Percentiles rank a stretch among this genome's conserved stretches.
Evolutionary conservation across 495 filamentous ascomycete genomes (phyloP).

Genomic region (Diplogelasinospora grovesii): DNA sequence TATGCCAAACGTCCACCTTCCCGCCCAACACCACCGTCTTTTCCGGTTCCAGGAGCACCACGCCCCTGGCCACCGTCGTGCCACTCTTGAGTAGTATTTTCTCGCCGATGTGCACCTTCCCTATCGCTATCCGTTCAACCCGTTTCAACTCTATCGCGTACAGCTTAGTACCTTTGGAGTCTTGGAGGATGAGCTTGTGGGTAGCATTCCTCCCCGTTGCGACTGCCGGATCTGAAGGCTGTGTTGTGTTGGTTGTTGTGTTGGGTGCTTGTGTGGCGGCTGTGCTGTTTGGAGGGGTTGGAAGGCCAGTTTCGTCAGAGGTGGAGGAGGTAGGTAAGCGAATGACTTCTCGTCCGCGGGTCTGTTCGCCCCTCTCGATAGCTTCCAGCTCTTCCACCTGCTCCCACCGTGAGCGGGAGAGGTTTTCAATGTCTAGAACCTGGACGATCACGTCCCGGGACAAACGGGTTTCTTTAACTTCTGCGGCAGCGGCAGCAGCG

Average conservation of each 20-base stretch:
- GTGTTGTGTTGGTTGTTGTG: no score
- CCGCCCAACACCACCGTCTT: slow-evolving; percentile 67
- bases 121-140: slow-evolving; percentile 57
- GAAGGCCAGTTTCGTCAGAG: slow-evolving; percentile 26
- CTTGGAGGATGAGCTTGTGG: slow-evolving; percentile 78
- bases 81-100: slow-evolving; percentile 68
- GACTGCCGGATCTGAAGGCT: no score
- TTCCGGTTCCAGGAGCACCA: slow-evolving; percentile 65
- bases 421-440: slow-evolving; percentile 76
- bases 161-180: slow-evolving; percentile 60
- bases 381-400: slow-evolving; percentile 84
- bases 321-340: slow-evolving; percentile 52
- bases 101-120: slow-evolving; percentile 64
- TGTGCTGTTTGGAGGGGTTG: no score
- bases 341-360: slow-evolving; percentile 75
- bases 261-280: no score
- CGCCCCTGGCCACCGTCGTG: slow-evolving; percentile 61
- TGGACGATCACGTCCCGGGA: slow-evolving; percentile 63
- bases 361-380: slow-evolving; percentile 73
- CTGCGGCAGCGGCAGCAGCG: no score
- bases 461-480: slow-evolving; percentile 48
- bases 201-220: slow-evolving; percentile 41
- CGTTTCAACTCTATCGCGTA: slow-evolving; percentile 67
- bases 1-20: slow-evolving; percentile 76
- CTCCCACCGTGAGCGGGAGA: slow-evolving; percentile 69